Conservation (phyloP, 371 early-diverging fungal genomes). For the Blakeslea trispora region DNA sequence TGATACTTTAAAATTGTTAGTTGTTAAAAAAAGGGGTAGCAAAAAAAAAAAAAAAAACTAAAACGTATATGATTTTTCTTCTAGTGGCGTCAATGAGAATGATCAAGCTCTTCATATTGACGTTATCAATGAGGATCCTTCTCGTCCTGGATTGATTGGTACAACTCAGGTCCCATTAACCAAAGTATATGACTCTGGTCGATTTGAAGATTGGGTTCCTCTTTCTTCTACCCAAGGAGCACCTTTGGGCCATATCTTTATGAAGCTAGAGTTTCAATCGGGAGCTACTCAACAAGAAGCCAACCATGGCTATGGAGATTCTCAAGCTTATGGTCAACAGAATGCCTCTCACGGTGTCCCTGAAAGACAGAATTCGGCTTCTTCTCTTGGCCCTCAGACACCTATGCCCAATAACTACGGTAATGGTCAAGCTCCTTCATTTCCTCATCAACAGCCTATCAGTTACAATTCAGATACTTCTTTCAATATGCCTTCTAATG, state of each 20-base stretch:
- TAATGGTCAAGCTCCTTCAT: conserved; percentile 27
- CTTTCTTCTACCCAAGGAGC: conserved; percentile 22
- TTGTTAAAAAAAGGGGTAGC: conserved; percentile 1
- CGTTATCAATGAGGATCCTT: conserved; percentile 39
- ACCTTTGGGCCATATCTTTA: conserved; percentile 24
- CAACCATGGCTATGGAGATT: not conserved
- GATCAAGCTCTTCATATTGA: conserved; percentile 28
- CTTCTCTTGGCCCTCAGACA: conserved; percentile 29
- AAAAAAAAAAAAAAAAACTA: no score
- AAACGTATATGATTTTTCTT: no score
- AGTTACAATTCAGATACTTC: conserved; percentile 10
- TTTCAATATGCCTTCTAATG: conserved; percentile 1
- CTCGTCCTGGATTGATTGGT: conserved; percentile 38
- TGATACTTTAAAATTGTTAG: conserved; percentile 36
- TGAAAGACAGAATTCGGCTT: conserved; percentile 13
- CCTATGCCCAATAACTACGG: conserved; percentile 34
- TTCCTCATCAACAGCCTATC: conserved; percentile 12
- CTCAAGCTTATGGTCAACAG: not conserved
- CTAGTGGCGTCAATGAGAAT: conserved; percentile 30
- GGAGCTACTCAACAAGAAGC: not conserved
- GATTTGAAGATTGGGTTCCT: conserved; percentile 36
- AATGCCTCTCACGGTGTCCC: not conserved
- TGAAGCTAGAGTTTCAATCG: conserved; percentile 26
- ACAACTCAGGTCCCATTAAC: conserved; percentile 24
- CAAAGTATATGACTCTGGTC: conserved; percentile 24